phyloP scores from a whole-genome alignment of 2,329 filamentous ascomycete genomes.

The Aureobasidium sp. region DNA sequence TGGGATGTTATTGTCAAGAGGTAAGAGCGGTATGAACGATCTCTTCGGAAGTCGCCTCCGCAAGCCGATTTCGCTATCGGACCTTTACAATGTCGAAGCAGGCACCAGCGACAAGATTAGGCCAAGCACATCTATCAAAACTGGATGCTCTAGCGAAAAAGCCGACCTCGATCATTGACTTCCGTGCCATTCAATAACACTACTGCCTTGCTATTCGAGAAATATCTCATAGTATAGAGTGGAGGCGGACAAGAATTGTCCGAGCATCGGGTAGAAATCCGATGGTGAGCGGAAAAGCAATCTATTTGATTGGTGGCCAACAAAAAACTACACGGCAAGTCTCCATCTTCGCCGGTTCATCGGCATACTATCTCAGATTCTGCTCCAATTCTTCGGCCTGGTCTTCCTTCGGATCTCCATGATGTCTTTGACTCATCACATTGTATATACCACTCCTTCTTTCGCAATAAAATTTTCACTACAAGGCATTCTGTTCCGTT shows the following conservation, averaged over 20 bases:
- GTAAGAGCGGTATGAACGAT: not conserved
- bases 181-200: not conserved
- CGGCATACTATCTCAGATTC: constrained; percentile 5
- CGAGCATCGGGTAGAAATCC: not conserved
- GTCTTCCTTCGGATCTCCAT: not conserved
- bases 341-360: not conserved
- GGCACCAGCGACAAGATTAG: not conserved
- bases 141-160: too few species aligned
- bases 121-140: not conserved
- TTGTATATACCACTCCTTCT: not conserved
- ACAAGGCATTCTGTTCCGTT: not conserved
- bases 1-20: not conserved
- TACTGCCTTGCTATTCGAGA: not conserved
- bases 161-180: not conserved
- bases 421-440: constrained; percentile 3
- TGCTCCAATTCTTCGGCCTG: constrained; percentile 8
- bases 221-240: too few species aligned
- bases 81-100: not conserved
- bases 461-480: not conserved
- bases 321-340: not conserved
- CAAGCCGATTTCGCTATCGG: not conserved
- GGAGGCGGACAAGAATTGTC: not conserved
- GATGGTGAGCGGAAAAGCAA: not conserved
- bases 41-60: not conserved
- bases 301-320: not conserved